Evolutionary conservation across 1,284 basidiomycete species (phyloP), one percentile per base, ranked within the genome.

Genomic region (Bondarzewia mesenterica): DNA sequence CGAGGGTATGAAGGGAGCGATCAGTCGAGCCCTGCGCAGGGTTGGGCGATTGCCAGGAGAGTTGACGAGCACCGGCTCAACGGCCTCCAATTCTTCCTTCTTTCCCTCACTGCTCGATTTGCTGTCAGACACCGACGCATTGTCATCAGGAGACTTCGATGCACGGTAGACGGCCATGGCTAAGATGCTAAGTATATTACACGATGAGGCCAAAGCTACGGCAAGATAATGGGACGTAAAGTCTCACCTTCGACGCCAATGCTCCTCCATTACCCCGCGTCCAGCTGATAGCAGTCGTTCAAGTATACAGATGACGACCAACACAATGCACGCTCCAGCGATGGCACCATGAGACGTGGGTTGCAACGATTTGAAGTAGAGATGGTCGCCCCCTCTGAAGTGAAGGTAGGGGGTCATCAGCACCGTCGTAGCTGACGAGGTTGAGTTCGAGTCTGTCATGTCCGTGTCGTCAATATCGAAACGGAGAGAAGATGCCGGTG

Each of bases 301-400:
- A 29, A 87, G 64, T 5, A 90, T 60, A 6, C 79, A 78, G 25
- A 92, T 66, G 21, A 81, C 40, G 57, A 85, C 71, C 20, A 93
- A 69, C 0, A 74, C 82, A 50, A 92, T 72, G 60, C 81, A 86
- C 40, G 87, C 85, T 2, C 85, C 89, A 15, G 76, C 78, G 23
- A 89, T 75, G 0, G 83, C 80, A 25, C 85, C 87, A 10, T 70
- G 56, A 1, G 82, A 80, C 0, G 69, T 71, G 0, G 90, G 89
- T 2, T 66, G 67, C 81, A 85, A 88, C 1, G 73, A 66, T 53
- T 77, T 59, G 69, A 92, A 90, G 64, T 80, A 74, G 4, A 93
- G 70, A 42, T 69, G 66, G 54, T 88, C 85, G 4, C 77, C 75
- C 5, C 67, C 64, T 14, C 72, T 70, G 54, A 87, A 82, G 58